phyloP scores from a whole-genome alignment of 805 yeast species.

The Jamesozyma gamospora region DNA sequence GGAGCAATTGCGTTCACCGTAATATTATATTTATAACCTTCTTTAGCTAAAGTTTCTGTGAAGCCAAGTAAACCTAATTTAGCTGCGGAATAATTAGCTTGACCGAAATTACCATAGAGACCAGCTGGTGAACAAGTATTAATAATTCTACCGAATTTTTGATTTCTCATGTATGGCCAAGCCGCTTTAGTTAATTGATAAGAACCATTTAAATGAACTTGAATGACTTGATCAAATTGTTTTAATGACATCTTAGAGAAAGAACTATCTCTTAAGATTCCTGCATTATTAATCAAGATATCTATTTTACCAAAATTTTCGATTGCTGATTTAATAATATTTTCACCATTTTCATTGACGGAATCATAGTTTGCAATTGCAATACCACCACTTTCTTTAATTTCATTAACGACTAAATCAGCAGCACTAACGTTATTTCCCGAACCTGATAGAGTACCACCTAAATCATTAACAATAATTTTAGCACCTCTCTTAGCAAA shows the following conservation, averaged over 20 bases:
- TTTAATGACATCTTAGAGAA: conserved; percentile 77
- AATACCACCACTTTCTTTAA: conserved; percentile 56
- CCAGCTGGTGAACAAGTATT: conserved; percentile 98
- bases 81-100: conserved; percentile 90
- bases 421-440: conserved; percentile 69
- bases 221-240: conserved; percentile 69
- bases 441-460: conserved; percentile 70
- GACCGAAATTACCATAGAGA: conserved; percentile 93
- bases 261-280: conserved; percentile 79
- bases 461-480: conserved; percentile 90
- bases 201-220: conserved; percentile 87
- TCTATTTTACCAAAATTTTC: conserved; percentile 83
- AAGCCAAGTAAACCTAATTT: conserved; percentile 84
- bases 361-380: conserved; percentile 95
- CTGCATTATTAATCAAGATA: conserved; percentile 86
- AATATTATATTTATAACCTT: conserved; percentile 80
- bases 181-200: conserved; percentile 79
- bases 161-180: conserved; percentile 82
- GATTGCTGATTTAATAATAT: conserved; percentile 77
- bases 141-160: conserved; percentile 77
- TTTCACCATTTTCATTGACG: conserved; percentile 68
- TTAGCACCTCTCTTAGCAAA: conserved; percentile 88
- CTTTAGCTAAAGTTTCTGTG: conserved; percentile 90
- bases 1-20: conserved; percentile 85
- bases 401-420: conserved; percentile 81